Percentiles rank a stretch among this genome's conserved stretches.
Evolutionary conservation across 106 monocot genomes (phyloP).

Genomic region (Acorus calamus): DNA sequence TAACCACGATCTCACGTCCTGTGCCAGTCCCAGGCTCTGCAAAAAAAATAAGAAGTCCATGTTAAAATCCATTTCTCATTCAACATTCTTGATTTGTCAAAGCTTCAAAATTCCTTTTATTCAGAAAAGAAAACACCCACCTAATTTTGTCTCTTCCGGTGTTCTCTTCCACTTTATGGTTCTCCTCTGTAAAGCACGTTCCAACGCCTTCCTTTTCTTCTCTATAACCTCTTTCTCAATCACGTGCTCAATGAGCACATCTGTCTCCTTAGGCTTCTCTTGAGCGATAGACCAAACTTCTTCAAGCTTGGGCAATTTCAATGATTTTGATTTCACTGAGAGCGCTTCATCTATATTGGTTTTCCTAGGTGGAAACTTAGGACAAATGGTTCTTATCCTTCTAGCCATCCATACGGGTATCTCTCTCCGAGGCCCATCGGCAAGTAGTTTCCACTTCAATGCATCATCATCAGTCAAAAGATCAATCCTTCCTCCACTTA

Average conservation of each 20-base stretch:
- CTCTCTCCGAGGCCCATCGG: constrained; percentile 31
- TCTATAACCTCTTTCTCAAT: constrained; percentile 26
- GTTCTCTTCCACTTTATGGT: constrained; percentile 22
- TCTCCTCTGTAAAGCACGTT: constrained; percentile 26
- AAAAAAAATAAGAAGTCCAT: not conserved
- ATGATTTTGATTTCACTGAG: constrained; percentile 9
- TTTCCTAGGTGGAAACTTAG: constrained; percentile 33
- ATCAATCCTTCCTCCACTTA: constrained; percentile 27
- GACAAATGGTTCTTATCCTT: constrained; percentile 19
- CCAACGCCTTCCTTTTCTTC: constrained; percentile 28
- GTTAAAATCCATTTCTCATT: too few relatives aligned
- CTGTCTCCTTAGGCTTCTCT: constrained; percentile 25
- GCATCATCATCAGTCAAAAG: constrained; percentile 20
- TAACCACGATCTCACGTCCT: constrained; percentile 38
- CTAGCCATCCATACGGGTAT: constrained; percentile 31
- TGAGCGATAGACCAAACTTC: constrained; percentile 34
- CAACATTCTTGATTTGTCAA: too few relatives aligned
- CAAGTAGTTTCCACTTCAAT: constrained; percentile 31
- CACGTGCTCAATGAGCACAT: constrained; percentile 18
- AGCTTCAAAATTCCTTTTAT: not conserved
- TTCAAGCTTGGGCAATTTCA: constrained; percentile 20
- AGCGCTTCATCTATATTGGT: constrained; percentile 18
- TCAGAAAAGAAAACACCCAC: not conserved
- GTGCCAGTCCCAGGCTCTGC: constrained; percentile 39
- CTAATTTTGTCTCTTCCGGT: constrained; percentile 24